Conservation (phyloP, 1,284 basidiomycete species). For the Trametes pubescens region DNA sequence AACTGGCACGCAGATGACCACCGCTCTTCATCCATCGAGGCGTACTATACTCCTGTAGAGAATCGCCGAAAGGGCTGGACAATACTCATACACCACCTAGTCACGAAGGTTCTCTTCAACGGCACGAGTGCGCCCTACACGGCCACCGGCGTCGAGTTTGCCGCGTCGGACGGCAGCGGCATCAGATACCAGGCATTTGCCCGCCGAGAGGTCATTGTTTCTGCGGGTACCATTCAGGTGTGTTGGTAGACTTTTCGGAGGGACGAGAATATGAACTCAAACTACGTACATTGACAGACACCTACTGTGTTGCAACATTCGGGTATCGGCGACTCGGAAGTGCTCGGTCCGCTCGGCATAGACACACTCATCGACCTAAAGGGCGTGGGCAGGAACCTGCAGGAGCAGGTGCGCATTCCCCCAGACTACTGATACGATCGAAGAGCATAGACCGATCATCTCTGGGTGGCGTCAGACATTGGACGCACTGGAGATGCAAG, state of each 20-base stretch:
- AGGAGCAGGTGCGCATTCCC: constrained; percentile 48
- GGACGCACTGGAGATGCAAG: constrained; percentile 49
- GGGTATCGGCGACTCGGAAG: constrained; percentile 51
- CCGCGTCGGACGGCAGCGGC: constrained; percentile 32
- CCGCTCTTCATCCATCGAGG: constrained; percentile 50
- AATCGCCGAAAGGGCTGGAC: constrained; percentile 44
- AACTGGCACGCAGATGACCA: constrained; percentile 43
- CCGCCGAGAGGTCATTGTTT: constrained; percentile 61
- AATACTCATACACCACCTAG: constrained; percentile 48
- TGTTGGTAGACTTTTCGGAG: neutral
- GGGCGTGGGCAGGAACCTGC: constrained; percentile 55
- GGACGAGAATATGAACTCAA: neutral
- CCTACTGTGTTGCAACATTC: constrained; percentile 53
- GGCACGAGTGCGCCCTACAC: constrained; percentile 48
- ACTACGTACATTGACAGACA: constrained; percentile 32
- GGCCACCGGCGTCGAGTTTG: constrained; percentile 65
- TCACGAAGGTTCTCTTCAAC: constrained; percentile 64
- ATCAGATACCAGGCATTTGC: constrained; percentile 47
- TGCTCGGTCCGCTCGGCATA: constrained; percentile 51
- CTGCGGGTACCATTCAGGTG: constrained; percentile 49
- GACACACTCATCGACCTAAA: constrained; percentile 46
- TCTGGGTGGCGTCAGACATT: constrained; percentile 39
- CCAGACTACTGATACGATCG: neutral
- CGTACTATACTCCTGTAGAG: constrained; percentile 52
- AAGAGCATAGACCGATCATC: neutral